phyloP scores from a whole-genome alignment of 1,284 basidiomycete species.

The Volvariella volvacea region DNA sequence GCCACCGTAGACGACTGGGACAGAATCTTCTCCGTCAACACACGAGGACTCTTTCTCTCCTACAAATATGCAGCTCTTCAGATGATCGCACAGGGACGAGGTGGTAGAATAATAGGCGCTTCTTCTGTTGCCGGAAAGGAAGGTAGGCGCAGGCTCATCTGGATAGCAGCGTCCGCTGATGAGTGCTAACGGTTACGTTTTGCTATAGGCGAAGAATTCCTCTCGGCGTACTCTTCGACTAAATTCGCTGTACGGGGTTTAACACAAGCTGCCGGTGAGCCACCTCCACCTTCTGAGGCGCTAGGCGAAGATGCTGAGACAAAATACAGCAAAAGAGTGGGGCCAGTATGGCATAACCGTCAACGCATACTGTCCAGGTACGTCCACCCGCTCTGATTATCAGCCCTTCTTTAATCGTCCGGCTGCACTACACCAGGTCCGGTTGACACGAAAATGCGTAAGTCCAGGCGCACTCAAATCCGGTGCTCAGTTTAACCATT shows the following conservation, averaged over 20 bases:
- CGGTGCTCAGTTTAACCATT: too few relatives aligned
- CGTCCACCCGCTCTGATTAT: neutral
- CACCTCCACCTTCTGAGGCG: neutral
- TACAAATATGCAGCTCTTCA: conserved; percentile 19
- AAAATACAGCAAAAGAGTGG: conserved; percentile 18
- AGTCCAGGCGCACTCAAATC: too few relatives aligned
- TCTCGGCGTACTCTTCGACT: conserved; percentile 12
- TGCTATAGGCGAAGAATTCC: conserved; percentile 4
- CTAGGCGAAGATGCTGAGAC: neutral
- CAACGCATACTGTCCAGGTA: conserved; percentile 23
- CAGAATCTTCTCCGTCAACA: conserved; percentile 12
- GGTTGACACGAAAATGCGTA: too few relatives aligned
- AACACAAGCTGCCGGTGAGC: conserved; percentile 19
- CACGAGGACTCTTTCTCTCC: conserved; percentile 15
- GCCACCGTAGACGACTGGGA: conserved; percentile 13
- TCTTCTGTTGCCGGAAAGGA: conserved; percentile 12
- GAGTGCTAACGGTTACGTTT: too few relatives aligned
- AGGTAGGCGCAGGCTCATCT: conserved; percentile 7
- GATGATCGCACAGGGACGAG: conserved; percentile 18
- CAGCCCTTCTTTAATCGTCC: too few relatives aligned
- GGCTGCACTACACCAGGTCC: too few relatives aligned
- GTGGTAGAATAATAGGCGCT: conserved; percentile 18
- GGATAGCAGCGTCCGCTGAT: too few relatives aligned
- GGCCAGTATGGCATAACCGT: conserved; percentile 22
- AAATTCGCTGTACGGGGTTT: conserved; percentile 20